These are phyloP conservation scores for Salix dunnii DNA, from an alignment of 345 rosid species.

Conservation along the genomic window DNA sequence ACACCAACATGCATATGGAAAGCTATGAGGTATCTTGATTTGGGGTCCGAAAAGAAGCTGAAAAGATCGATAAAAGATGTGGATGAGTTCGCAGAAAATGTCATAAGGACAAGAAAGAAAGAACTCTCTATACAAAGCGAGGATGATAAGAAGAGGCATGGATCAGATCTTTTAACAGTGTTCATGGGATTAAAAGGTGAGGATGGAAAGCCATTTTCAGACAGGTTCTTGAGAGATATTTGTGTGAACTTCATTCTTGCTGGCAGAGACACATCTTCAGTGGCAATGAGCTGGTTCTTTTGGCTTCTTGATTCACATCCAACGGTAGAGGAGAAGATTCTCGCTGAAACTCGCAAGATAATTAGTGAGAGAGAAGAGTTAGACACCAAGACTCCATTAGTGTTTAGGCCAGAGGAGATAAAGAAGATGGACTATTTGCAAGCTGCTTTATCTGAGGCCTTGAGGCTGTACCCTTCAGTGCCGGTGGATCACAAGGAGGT, in stretches of 20 bases:
- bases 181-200: slow-evolving; percentile 63
- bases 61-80: slow-evolving; percentile 64
- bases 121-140: slow-evolving; percentile 39
- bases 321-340: slow-evolving; percentile 53
- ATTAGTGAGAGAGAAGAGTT: slow-evolving; percentile 42
- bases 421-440: slow-evolving; percentile 96
- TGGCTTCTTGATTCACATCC: slow-evolving; percentile 78
- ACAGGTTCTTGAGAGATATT: slow-evolving; percentile 81
- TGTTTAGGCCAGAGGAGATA: slow-evolving; percentile 74
- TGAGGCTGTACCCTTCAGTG: slow-evolving; percentile 91
- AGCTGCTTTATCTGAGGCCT: slow-evolving; percentile 89
- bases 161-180: slow-evolving; percentile 71
- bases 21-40: slow-evolving; percentile 55
- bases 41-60: slow-evolving; percentile 78
- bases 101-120: slow-evolving; percentile 69
- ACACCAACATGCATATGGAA: slow-evolving; percentile 86
- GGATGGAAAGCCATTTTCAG: slow-evolving; percentile 52
- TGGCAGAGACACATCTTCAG: slow-evolving; percentile 96
- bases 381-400: slow-evolving; percentile 21
- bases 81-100: slow-evolving; percentile 70
- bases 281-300: slow-evolving; percentile 90
- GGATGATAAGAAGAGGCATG: slow-evolving; percentile 24
- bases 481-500: slow-evolving; percentile 99
- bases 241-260: slow-evolving; percentile 95
- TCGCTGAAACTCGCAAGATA: slow-evolving; percentile 53